A percentile compares a stretch with the other conserved stretches of the same genome.
These are phyloP conservation scores for Torrubiella hemipterigena DNA, from an alignment of 2,329 filamentous ascomycete species.

Conservation along the genomic window DNA sequence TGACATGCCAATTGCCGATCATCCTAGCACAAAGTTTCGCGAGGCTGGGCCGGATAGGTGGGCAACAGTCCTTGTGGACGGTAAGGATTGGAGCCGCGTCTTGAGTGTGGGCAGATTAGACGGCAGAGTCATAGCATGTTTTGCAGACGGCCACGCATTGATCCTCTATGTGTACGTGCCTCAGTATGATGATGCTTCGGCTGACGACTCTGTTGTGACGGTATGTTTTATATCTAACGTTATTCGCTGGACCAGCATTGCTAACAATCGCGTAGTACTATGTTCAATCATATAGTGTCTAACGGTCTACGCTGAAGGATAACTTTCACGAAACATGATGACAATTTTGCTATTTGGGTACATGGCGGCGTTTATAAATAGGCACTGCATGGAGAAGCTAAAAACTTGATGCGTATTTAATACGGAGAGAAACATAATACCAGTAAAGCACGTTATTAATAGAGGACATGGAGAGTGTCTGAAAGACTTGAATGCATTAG, in stretches of 20 bases:
- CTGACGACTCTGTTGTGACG: constrained; percentile 64
- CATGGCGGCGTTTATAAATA: not conserved
- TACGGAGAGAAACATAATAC: too few relatives aligned
- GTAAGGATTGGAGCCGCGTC: constrained; percentile 88
- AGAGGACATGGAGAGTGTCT: not conserved
- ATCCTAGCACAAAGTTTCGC: constrained; percentile 71
- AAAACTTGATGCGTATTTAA: not conserved
- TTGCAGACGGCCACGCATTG: constrained; percentile 67
- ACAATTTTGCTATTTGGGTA: not conserved
- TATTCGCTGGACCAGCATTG: not conserved
- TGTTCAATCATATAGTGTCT: constrained; percentile 28
- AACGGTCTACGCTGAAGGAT: too few relatives aligned
- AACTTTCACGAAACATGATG: too few relatives aligned
- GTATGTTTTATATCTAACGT: constrained; percentile 30
- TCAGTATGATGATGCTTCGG: constrained; percentile 51
- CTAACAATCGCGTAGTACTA: constrained; percentile 24
- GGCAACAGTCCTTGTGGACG: constrained; percentile 85
- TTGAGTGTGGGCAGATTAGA: constrained; percentile 83
- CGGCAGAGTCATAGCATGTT: constrained; percentile 85
- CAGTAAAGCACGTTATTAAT: too few relatives aligned
- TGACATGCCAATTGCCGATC: constrained; percentile 58
- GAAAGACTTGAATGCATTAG: not conserved
- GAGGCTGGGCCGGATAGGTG: constrained; percentile 69
- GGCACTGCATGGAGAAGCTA: not conserved
- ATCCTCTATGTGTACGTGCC: constrained; percentile 76